Conservation (phyloP, 2,329 filamentous ascomycete genomes). For the Helotiales sp. region DNA sequence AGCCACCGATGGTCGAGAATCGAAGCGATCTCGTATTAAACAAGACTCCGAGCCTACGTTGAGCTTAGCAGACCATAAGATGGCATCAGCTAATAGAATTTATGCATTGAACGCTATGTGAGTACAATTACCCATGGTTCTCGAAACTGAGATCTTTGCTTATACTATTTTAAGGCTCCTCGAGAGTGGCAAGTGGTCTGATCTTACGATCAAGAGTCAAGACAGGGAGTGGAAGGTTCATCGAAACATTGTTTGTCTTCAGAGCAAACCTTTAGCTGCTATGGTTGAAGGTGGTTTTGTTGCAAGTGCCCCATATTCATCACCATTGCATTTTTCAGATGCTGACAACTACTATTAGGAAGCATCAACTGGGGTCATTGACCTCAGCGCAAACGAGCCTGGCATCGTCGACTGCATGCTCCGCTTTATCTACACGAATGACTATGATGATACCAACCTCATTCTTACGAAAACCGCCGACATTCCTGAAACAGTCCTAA, state of each 20-base stretch:
- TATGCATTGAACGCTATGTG: neutral
- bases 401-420: constrained; percentile 74
- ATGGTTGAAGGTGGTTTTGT: constrained; percentile 18
- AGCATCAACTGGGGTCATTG: constrained; percentile 39
- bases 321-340: neutral
- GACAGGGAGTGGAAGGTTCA: constrained; percentile 20
- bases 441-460: constrained; percentile 3
- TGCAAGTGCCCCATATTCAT: constrained; percentile 8
- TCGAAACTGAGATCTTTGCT: neutral
- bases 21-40: no score
- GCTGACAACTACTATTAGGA: constrained; percentile 9
- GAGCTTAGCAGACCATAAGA: no score
- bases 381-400: constrained; percentile 64
- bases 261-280: constrained; percentile 22
- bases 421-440: constrained; percentile 67
- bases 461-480: no score
- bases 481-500: constrained; percentile 5
- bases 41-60: no score
- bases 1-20: no score
- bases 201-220: constrained; percentile 22
- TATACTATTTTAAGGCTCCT: constrained; percentile 1
- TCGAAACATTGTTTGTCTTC: constrained; percentile 20
- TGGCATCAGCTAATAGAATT: neutral
- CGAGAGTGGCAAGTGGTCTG: constrained; percentile 19
- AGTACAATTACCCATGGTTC: neutral